Conservation (phyloP, 129 eudicot species). For the Solidago caesia region DNA sequence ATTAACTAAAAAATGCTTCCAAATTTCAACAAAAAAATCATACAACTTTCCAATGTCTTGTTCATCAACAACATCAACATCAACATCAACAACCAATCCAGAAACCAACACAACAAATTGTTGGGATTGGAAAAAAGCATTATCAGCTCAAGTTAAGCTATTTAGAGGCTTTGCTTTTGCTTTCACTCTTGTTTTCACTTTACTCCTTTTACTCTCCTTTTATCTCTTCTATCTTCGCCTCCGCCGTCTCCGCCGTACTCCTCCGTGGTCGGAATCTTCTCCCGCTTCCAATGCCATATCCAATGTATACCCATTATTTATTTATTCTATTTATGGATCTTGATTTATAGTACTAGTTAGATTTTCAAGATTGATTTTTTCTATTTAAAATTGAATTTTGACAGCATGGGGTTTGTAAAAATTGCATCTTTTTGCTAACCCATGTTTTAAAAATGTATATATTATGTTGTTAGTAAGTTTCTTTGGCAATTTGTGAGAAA, state of each 20-base stretch:
- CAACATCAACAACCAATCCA: conserved; percentile 10
- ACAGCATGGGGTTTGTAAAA: too few species aligned
- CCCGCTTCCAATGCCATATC: conserved; percentile 42
- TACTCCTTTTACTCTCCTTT: conserved; percentile 63
- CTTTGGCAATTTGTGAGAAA: too few species aligned
- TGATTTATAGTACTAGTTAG: background rate
- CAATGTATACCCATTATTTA: conserved; percentile 25
- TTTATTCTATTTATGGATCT: conserved; percentile 6
- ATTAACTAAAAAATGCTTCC: too few species aligned
- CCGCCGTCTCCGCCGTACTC: conserved; percentile 41
- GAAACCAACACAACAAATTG: conserved; percentile 18
- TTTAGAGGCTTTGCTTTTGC: conserved; percentile 72
- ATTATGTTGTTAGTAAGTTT: too few species aligned
- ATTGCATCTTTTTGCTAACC: too few species aligned
- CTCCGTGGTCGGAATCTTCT: conserved; percentile 40
- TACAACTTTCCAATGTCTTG: too few species aligned
- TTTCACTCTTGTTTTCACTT: conserved; percentile 68
- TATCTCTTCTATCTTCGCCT: conserved; percentile 79
- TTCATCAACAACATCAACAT: background rate
- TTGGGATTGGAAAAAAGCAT: conserved; percentile 38
- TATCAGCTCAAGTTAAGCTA: conserved; percentile 54
- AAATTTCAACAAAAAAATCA: too few species aligned
- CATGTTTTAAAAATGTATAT: too few species aligned
- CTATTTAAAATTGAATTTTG: background rate
- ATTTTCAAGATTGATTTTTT: background rate